Base-by-base conservation (phyloP, 768 basidiomycete species). In the Leucocoprinus sp. region DNA sequence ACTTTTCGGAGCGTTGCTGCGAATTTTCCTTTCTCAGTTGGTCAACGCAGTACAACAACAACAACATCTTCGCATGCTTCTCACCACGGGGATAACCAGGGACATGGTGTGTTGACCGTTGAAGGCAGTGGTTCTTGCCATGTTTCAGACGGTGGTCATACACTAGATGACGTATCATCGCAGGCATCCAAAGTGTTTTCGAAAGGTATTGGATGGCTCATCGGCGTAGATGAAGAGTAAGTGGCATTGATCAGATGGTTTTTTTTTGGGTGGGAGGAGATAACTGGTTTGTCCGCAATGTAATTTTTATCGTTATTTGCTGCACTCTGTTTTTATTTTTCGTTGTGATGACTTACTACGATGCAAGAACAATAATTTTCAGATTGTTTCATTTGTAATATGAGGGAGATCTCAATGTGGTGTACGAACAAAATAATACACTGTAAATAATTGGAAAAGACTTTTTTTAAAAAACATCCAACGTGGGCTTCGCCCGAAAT, bases 181-280 rank as follows among this genome's bases (percentile, higher is more conserved):
- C 81, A 84, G 54, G 90, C 90, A 2, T 78, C 80, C 39, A 74
- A 82, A 24, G 89, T 80, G 3, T 62, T 98, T 33, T 86, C 89
- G 28, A 84, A 84, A 56, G 95, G 95, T 6, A 89, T 98, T 42
- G 93, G 93, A 22, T 98, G 95, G 95, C 70, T 98, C 22, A 81
- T 98, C 47, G 95, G 95, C 33, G 86, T 81, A 9, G 92, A 93
- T 50, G 83, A 80, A 38, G 60, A 65, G 53, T 52, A 53, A 12
- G 51, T 59, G 57, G 45, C n/a, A 9, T 51, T 14, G 7, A 22
- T 39, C 31, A 14, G 31, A 31, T 14, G 11, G 4, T 14, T 31
- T 5, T 31, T 4, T 5, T 31, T 31, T 31, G n/a, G 14, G 11
- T 27, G 26, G 27, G 27, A 12, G 27, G 31, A 31, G n/a, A n/a